Base-by-base conservation (phyloP, 768 basidiomycete species). In the Mycena polygramma region DNA sequence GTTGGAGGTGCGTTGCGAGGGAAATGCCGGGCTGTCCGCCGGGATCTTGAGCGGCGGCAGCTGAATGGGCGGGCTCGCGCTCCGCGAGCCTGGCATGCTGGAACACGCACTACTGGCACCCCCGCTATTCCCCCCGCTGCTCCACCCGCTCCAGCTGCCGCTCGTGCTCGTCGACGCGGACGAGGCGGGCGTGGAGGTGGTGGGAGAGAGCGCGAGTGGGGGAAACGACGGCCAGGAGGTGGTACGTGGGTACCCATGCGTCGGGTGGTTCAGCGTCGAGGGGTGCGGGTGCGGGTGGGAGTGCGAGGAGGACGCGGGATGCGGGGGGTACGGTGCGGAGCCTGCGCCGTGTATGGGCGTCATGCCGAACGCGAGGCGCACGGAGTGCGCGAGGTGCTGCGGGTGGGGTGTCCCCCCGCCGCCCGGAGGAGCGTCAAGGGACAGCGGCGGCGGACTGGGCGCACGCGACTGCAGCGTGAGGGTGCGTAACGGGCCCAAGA, bases 291-390 rank as follows among this genome's bases (percentile, higher is more conserved):
- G 75, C 51, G 77, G 74, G 68, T 43, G 10, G 41, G 41, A 11
- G 41, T 43, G 10, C 41, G 41, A 17, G 41, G 45, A 46, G 15
- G 45, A 46, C 45, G 45, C 8, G 7, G 14, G 53, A 57, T 77
- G 71, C 41, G 62, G 53, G 59, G 78, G 72, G 36, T 71, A 75
- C 9, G 73, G 68, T 22, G 58, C 60, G 63, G 64, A 9, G 41
- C 57, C 46, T 71, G 77, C 19, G n/a, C 45, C 51, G 61, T 87
- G 87, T 46, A 95, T 94, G 0, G 94, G 94, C 8, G 95, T 96
- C 94, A 96, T 97, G 5, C 93, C 94, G 73, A 98, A 98, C 57
- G 95, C 96, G 39, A 91, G 85, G 46, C 94, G 90, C 26, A 97
- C 92, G 0, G 92, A 94, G 76, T 94, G 93, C 6, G 93, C 94